A percentile compares a stretch with the other conserved stretches of the same genome.
phyloP scores from a whole-genome alignment of 441 rosid species.

The Jatropha multifida region DNA sequence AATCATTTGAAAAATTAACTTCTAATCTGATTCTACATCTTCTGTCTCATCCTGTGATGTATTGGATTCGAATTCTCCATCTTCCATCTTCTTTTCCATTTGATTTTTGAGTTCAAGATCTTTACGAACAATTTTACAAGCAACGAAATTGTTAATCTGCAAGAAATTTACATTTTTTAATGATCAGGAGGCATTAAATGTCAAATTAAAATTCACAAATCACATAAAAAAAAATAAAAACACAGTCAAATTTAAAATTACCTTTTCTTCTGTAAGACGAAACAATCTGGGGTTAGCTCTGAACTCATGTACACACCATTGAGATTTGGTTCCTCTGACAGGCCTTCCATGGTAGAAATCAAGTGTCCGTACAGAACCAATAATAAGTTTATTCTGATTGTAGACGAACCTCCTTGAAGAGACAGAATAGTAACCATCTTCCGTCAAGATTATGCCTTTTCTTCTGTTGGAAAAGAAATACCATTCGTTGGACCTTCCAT shows the following conservation, averaged over 20 bases:
- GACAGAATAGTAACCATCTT: not conserved
- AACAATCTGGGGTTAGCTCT: not conserved
- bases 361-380: not conserved
- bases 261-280: not conserved
- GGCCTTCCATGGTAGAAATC: not conserved
- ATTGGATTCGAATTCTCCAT: too few relatives aligned
- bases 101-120: too few relatives aligned
- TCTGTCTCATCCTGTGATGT: too few relatives aligned
- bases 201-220: too few relatives aligned
- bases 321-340: not conserved
- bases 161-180: too few relatives aligned
- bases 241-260: not conserved
- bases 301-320: not conserved
- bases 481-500: not conserved
- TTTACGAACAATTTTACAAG: too few relatives aligned
- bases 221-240: too few relatives aligned
- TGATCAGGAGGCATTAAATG: too few relatives aligned
- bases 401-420: not conserved
- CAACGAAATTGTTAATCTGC: too few relatives aligned
- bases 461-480: not conserved
- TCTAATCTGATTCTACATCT: too few relatives aligned
- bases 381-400: not conserved
- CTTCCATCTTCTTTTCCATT: too few relatives aligned
- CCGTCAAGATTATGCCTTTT: not conserved
- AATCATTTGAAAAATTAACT: too few relatives aligned